Evolutionary conservation across 768 basidiomycete species (phyloP), one percentile per base, ranked within the genome.

Genomic region (Leccinum aurantiacum): DNA sequence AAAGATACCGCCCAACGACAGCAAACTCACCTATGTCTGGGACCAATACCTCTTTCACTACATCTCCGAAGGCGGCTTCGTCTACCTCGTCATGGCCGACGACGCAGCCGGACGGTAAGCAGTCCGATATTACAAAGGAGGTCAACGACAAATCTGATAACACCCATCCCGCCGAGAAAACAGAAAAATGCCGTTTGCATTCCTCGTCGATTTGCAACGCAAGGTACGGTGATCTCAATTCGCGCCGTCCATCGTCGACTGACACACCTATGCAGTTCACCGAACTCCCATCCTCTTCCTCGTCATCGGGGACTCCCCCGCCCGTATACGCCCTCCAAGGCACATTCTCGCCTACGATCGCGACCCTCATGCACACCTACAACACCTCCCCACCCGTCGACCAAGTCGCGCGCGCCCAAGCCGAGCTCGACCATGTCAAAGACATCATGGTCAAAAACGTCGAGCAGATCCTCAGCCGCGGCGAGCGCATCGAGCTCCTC

Each of bases 391-490:
- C 95, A 15, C 95, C 93, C 38, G 74, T 81, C 8, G 97, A 99
- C 72, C 93, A 95, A 62, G 85, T 98, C 58, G 79, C 88, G 19
- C 90, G 93, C 62, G 96, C 96, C 6, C 95, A 95, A 70, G 83
- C 84, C 5, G 95, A 98, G 73, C 81, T 94, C 46, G 85, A 86
- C 61, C 91, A 93, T 65, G 91, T 97, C 51, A 98, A 97, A 73
- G 89, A 95, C 68, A 93, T 97, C 75, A 96, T 97, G 95, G 95
- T 98, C 54, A 92, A 98, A 75, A 98, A 98, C 72, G 95, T 98
- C 63, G 94, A 98, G 76, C 91, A 95, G 73, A 96, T 98, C 63
- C 84, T 99, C 46, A 89, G 85, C 56, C 82, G 97, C 38, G 97
- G 97, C 24, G 97, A 99, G 75, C 82, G 97, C 56, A 93, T 99